Evolutionary conservation across 768 basidiomycete species (phyloP).

Genomic region (Fomitopsis pulvina): DNA sequence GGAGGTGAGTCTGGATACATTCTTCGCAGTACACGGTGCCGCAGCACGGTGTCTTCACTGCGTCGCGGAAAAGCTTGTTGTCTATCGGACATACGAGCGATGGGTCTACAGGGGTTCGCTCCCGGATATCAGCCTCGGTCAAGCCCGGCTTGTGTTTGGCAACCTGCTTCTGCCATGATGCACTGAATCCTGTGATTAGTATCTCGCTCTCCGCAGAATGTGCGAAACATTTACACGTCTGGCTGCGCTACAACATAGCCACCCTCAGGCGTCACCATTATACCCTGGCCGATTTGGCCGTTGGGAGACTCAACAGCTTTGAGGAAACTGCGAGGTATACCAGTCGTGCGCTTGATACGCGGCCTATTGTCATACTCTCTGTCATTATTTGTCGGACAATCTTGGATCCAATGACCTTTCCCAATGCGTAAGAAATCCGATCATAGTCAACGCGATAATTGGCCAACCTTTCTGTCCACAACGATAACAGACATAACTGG

Average conservation of each 20-base stretch:
- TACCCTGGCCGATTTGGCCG: conserved; percentile 69
- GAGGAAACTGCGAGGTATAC: conserved; percentile 96
- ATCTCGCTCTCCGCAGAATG: background rate
- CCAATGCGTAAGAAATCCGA: conserved; percentile 6
- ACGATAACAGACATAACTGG: conserved; percentile 97
- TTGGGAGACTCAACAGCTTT: conserved; percentile 91
- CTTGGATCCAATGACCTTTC: conserved; percentile 98
- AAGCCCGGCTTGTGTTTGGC: conserved; percentile 64
- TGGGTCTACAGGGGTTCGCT: conserved; percentile 72
- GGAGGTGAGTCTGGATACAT: conserved; percentile 89
- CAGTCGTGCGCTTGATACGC: conserved; percentile 95
- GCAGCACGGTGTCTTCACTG: conserved; percentile 95
- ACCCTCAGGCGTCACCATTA: conserved; percentile 99
- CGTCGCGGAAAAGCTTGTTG: conserved; percentile 88
- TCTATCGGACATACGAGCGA: conserved; percentile 86
- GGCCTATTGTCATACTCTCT: conserved; percentile 92
- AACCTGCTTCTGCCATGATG: conserved; percentile 92
- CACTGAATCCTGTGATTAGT: conserved; percentile 38
- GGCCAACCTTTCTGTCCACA: conserved; percentile 92
- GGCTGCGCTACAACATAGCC: conserved; percentile 97
- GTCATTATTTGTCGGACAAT: conserved; percentile 96
- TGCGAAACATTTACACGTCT: conserved; percentile 64
- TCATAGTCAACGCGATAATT: background rate
- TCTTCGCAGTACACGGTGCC: conserved; percentile 91
- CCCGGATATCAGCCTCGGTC: conserved; percentile 85